Conservation (phyloP, 2,329 filamentous ascomycete genomes). For the Calycina herbarum region DNA sequence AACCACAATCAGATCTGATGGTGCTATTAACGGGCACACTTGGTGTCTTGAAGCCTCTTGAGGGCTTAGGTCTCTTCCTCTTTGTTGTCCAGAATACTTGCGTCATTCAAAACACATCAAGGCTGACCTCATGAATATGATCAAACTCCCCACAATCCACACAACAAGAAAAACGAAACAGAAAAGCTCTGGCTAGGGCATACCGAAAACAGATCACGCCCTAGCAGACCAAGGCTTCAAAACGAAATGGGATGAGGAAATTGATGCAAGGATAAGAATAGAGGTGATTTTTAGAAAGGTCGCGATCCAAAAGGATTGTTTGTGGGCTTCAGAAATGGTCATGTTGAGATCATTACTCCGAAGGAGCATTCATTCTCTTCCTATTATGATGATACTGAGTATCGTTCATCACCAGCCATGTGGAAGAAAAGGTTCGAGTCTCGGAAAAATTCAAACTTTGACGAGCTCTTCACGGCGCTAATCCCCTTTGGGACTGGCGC, state of each 20-base stretch:
- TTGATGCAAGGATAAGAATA: neutral
- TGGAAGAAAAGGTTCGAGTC: neutral
- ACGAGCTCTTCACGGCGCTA: neutral
- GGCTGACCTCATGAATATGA: no score
- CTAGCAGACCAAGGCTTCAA: neutral
- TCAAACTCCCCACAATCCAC: no score
- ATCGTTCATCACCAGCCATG: conserved; percentile 57
- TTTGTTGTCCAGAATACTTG: no score
- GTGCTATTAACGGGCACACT: no score
- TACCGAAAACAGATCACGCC: no score
- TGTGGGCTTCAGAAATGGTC: conserved; percentile 58
- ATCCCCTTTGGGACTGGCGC: conserved; percentile 3
- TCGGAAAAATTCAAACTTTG: conserved; percentile 1
- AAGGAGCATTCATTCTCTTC: conserved; percentile 65
- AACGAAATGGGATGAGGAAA: neutral
- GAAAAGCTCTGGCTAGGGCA: no score
- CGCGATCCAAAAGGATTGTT: conserved; percentile 4
- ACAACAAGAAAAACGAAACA: no score
- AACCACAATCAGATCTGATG: no score
- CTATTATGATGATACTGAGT: conserved; percentile 59
- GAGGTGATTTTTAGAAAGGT: neutral
- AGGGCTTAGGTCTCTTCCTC: no score
- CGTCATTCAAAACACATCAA: no score
- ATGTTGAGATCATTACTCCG: conserved; percentile 56
- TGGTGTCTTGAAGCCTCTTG: no score